phyloP scores from a whole-genome alignment of 805 yeast species.

The Nakazawaea ambrosiae region DNA sequence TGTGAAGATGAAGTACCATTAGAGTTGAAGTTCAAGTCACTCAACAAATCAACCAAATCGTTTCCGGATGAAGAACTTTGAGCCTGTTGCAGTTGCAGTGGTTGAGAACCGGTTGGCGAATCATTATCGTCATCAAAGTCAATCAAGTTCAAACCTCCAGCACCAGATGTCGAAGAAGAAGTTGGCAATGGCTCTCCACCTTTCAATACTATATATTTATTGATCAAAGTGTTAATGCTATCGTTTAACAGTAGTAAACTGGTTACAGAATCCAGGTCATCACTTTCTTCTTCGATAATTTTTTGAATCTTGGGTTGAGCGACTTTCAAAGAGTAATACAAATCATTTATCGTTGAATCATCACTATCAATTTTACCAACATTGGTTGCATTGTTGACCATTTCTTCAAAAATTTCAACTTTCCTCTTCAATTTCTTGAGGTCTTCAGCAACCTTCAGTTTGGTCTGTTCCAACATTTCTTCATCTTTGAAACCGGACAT shows the following conservation, averaged over 20 bases:
- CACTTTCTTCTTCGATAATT: constrained; percentile 74
- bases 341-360: constrained; percentile 73
- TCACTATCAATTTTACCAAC: constrained; percentile 30
- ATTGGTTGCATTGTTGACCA: constrained; percentile 52
- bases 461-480: constrained; percentile 58
- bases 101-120: constrained; percentile 16
- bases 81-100: constrained; percentile 7
- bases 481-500: constrained; percentile 98
- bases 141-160: constrained; percentile 41
- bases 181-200: constrained; percentile 37
- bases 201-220: constrained; percentile 59
- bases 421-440: constrained; percentile 78
- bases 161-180: constrained; percentile 24
- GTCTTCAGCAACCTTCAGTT: constrained; percentile 76
- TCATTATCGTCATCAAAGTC: constrained; percentile 61
- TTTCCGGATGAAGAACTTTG: constrained; percentile 25
- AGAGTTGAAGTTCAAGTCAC: constrained; percentile 37
- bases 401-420: constrained; percentile 80
- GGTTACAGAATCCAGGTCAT: constrained; percentile 58
- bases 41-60: constrained; percentile 60
- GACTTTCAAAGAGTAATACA: constrained; percentile 69
- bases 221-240: constrained; percentile 59
- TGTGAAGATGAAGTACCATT: constrained; percentile 46
- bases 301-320: constrained; percentile 84
- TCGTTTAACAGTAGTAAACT: constrained; percentile 69